Conservation (phyloP, 352 stramenopile genomes). For the Globisporangium recalcitrans region DNA sequence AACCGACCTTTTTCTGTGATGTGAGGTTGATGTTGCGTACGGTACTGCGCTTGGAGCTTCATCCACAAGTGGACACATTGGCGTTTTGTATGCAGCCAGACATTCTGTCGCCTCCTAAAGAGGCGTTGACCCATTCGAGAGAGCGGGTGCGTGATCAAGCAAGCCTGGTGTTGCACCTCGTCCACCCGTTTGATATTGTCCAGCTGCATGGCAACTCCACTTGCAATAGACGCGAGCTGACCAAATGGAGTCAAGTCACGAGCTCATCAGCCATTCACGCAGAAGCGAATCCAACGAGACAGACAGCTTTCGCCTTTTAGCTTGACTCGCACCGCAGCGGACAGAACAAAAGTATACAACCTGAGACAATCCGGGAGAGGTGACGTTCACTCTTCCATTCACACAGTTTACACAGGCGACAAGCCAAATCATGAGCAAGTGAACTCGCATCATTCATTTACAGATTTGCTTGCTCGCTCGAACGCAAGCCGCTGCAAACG, state of each 20-base stretch:
- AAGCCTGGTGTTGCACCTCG: neutral
- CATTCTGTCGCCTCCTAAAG: too few species aligned
- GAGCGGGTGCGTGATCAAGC: neutral
- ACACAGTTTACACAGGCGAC: neutral
- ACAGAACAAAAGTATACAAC: neutral
- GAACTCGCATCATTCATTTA: neutral
- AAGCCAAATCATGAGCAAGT: too few species aligned
- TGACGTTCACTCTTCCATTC: neutral
- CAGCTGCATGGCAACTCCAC: neutral
- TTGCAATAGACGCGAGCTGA: neutral
- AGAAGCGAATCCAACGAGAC: too few species aligned
- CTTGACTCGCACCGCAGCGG: neutral
- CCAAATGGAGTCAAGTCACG: neutral
- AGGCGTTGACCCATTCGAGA: too few species aligned
- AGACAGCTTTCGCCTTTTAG: too few species aligned
- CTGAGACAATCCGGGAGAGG: neutral
- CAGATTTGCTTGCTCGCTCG: neutral
- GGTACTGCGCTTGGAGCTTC: conserved; percentile 4
- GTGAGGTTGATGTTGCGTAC: neutral
- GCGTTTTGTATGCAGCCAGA: neutral
- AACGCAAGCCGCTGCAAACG: neutral
- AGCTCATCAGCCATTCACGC: too few species aligned
- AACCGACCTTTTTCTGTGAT: neutral
- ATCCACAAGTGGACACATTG: neutral
- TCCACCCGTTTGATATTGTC: neutral